These are phyloP conservation scores for Bipolaris victoriae DNA, from an alignment of 2,329 filamentous ascomycete genomes.

Conservation along the genomic window DNA sequence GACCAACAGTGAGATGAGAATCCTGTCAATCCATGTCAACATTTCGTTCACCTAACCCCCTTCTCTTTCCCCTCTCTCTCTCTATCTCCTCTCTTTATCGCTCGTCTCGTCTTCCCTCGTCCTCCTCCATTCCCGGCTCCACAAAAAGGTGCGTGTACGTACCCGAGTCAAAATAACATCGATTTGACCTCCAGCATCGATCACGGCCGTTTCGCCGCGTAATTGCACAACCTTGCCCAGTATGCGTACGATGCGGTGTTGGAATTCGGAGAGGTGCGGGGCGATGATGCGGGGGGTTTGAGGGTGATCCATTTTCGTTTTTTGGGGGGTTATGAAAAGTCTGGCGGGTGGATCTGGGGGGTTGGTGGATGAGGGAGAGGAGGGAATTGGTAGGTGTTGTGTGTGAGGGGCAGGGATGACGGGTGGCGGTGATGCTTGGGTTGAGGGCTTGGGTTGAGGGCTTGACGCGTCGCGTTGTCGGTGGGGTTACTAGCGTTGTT, in stretches of 20 bases:
- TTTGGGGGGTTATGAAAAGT: neutral
- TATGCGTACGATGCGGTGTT: conserved; percentile 75
- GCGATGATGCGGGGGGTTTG: conserved; percentile 81
- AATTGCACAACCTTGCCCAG: conserved; percentile 85
- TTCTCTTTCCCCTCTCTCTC: neutral
- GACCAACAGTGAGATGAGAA: conserved; percentile 70
- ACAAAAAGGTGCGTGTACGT: conserved; percentile 30
- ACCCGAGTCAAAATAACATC: conserved; percentile 77
- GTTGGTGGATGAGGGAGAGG: too few species aligned
- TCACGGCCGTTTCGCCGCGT: conserved; percentile 76
- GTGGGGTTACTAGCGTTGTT: conserved; percentile 10
- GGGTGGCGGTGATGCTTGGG: neutral
- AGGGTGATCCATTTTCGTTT: conserved; percentile 39
- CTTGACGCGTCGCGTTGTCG: conserved; percentile 15
- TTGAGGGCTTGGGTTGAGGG: conserved; percentile 8
- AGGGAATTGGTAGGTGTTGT: neutral
- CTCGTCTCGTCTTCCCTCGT: neutral
- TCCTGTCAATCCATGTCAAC: conserved; percentile 59
- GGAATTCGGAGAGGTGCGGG: conserved; percentile 76
- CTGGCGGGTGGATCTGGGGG: too few species aligned
- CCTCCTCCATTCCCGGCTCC: neutral
- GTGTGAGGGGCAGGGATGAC: neutral
- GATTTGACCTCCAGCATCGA: conserved; percentile 80
- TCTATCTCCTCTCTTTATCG: neutral
- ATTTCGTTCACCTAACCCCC: too few species aligned